Evolutionary conservation across 257 asterid genomes (phyloP), one percentile per base, ranked within the genome.

Genomic region (Nicotiana paniculata): DNA sequence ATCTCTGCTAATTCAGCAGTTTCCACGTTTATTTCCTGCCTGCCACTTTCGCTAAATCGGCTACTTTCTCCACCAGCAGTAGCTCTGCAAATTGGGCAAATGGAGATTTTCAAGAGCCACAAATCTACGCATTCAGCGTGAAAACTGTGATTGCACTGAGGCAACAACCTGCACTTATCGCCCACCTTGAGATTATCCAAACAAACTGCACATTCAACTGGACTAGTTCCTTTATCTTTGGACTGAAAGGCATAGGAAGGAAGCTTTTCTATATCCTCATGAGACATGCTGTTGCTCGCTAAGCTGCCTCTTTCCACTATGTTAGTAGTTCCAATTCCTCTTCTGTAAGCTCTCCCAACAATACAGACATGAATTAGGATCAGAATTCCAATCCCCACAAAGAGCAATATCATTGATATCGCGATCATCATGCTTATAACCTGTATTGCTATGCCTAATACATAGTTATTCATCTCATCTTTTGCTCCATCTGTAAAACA

Each of bases 271-370:
- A 94, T 85, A 82, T 92, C 98, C 9, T 91, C 97, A 8, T 68
- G 90, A 0, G 98, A 91, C 98, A 94, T 90, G 80, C 96, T 94
- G 7, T 88, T 79, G 90, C 91, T 92, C 35, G 89, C 90, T 8
- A 84, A 81, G 72, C 90, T 85, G 3, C 91, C 91, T 58, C 89
- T 89, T 83, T 89, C 93, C 33, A 33, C 91, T 72, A 51, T 75
- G 58, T 59, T 46, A 35, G n/a, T 43, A 12, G 81, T 72, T 28
- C 74, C 75, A 7, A 72, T 28, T 58, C 88, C 90, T 65, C 81
- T 80, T 30, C 93, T 81, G 32, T 91, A 77, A 1, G 91, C 83
- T 86, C 94, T 87, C 82, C 97, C 93, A 16, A 91, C 95, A 0
- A 94, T 61, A 78, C 98, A 94, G 9, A 88, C 87, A 58, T 91